Conservation (phyloP, 2,329 filamentous ascomycete genomes). For the Boeremia lycopersici region DNA sequence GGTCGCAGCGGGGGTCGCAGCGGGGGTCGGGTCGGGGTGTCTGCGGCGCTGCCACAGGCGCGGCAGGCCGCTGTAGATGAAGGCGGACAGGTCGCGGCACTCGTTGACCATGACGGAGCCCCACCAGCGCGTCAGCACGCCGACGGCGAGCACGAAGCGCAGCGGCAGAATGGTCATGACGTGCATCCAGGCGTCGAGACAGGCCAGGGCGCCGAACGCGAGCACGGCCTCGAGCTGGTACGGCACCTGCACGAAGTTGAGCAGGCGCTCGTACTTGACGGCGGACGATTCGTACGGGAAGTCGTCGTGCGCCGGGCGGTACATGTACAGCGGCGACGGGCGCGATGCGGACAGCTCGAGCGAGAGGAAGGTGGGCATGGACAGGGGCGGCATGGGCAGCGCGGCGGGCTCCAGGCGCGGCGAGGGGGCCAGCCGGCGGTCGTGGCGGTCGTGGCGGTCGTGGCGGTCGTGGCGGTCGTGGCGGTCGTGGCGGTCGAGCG, state of each 20-base stretch:
- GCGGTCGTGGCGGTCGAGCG: conserved; percentile 28
- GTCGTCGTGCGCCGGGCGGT: conserved; percentile 61
- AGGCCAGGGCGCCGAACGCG: conserved; percentile 86
- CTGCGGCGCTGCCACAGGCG: conserved; percentile 74
- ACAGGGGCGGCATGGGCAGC: conserved; percentile 66
- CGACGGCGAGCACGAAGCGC: conserved; percentile 80
- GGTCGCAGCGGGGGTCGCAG: conserved; percentile 29
- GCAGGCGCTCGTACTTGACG: conserved; percentile 87
- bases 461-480: conserved; percentile 27
- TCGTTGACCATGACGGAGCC: conserved; percentile 73
- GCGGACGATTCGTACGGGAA: conserved; percentile 90
- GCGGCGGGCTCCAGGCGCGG: conserved; percentile 51
- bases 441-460: conserved; percentile 4
- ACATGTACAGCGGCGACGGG: conserved; percentile 68
- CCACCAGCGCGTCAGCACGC: conserved; percentile 81
- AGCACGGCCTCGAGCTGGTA: conserved; percentile 82
- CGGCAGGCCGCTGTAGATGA: conserved; percentile 79
- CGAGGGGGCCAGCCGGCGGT: conserved; percentile 38
- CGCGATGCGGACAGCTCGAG: conserved; percentile 66
- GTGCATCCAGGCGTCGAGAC: conserved; percentile 94
- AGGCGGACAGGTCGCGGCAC: conserved; percentile 71
- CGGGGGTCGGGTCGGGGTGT: conserved; percentile 46
- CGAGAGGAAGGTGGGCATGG: conserved; percentile 69
- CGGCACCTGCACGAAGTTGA: conserved; percentile 86
- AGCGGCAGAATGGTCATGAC: conserved; percentile 94